Percentiles rank a stretch among this genome's conserved stretches.
Evolutionary conservation across 768 basidiomycete genomes (phyloP).

Genomic region (Tricholoma saponaceum): DNA sequence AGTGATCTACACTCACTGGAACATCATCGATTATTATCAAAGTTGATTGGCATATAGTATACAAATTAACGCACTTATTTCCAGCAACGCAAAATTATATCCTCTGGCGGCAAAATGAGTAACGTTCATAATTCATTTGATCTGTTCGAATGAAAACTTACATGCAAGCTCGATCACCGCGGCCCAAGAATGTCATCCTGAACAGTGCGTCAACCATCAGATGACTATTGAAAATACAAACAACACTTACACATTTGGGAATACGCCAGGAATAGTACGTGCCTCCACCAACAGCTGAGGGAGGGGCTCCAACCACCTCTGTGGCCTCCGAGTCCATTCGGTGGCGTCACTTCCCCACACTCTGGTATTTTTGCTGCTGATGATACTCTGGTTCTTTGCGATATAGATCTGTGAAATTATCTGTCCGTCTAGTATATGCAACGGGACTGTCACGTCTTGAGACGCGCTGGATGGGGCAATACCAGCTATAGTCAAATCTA

Average conservation of each 20-base stretch:
- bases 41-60: background rate
- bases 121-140: too few relatives aligned
- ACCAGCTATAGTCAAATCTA: background rate
- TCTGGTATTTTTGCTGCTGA: slow-evolving; percentile 27
- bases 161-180: slow-evolving; percentile 34
- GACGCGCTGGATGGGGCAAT: slow-evolving; percentile 21
- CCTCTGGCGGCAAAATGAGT: background rate
- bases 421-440: slow-evolving; percentile 25
- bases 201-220: background rate
- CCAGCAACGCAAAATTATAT: slow-evolving; percentile 33
- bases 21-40: too few relatives aligned
- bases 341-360: slow-evolving; percentile 35
- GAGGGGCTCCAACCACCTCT: slow-evolving; percentile 28
- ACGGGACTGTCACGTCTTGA: slow-evolving; percentile 27
- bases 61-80: slow-evolving; percentile 28
- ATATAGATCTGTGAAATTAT: slow-evolving; percentile 22
- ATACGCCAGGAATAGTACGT: slow-evolving; percentile 33
- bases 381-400: slow-evolving; percentile 25
- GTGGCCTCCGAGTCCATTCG: slow-evolving; percentile 36
- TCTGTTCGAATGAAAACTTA: slow-evolving; percentile 16
- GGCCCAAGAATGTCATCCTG: slow-evolving; percentile 38
- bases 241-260: slow-evolving; percentile 25
- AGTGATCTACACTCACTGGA: too few relatives aligned
- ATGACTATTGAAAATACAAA: background rate
- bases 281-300: slow-evolving; percentile 22